Percentiles rank a stretch among this genome's conserved stretches.
phyloP scores from a whole-genome alignment of 805 yeast genomes.

The Candida tibetensis region DNA sequence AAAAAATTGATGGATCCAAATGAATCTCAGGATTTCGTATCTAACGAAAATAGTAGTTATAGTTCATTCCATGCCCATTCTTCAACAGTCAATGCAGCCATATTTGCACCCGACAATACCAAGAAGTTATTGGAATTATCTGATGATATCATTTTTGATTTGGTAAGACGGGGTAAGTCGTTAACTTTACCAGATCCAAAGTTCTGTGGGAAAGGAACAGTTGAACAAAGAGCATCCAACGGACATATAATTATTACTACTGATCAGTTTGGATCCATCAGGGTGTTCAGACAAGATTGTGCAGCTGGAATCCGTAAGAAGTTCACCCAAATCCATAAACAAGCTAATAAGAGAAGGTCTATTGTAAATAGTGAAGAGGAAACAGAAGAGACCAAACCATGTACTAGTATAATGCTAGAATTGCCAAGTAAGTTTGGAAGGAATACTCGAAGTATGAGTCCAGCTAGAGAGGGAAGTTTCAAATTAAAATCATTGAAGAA shows the following conservation, averaged over 20 bases:
- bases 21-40: constrained; percentile 17
- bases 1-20: constrained; percentile 29
- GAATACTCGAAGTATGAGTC: not conserved
- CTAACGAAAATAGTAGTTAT: constrained; percentile 57
- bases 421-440: not conserved
- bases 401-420: not conserved
- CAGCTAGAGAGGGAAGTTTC: too few relatives aligned
- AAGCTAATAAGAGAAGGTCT: not conserved
- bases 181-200: constrained; percentile 1
- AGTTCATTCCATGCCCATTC: constrained; percentile 76
- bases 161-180: constrained; percentile 30
- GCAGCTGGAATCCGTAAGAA: constrained; percentile 43
- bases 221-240: too few relatives aligned
- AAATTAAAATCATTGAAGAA: too few relatives aligned
- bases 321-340: constrained; percentile 13
- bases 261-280: constrained; percentile 67
- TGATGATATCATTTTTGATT: constrained; percentile 76
- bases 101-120: constrained; percentile 73
- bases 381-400: not conserved
- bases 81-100: constrained; percentile 68
- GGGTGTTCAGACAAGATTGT: constrained; percentile 79
- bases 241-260: constrained; percentile 69
- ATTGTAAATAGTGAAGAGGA: not conserved
- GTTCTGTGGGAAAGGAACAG: too few relatives aligned
- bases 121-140: constrained; percentile 63